Percentiles rank a stretch among this genome's conserved stretches.
phyloP scores from a whole-genome alignment of 495 filamentous ascomycete species.

The Astrothelium subdiscretum region DNA sequence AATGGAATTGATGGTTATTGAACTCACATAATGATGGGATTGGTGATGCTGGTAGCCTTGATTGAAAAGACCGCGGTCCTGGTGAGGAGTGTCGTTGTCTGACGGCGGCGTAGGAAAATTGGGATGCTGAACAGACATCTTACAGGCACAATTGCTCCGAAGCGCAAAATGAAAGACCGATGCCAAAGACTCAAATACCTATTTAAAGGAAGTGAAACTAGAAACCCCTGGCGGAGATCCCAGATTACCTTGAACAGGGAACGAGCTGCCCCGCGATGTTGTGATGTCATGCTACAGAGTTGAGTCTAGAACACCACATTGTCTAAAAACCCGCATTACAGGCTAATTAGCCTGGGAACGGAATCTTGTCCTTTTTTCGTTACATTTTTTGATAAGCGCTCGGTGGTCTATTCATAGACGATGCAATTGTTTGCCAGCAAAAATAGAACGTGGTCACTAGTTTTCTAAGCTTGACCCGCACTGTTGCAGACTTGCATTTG shows the following conservation, averaged over 20 bases:
- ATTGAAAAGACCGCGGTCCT: constrained; percentile 12
- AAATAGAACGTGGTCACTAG: too few relatives aligned
- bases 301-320: too few relatives aligned
- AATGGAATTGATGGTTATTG: background rate
- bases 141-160: background rate
- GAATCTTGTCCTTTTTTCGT: too few relatives aligned
- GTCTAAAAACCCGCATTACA: too few relatives aligned
- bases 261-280: background rate
- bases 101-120: constrained; percentile 6
- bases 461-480: constrained; percentile 42
- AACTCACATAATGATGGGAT: constrained; percentile 7
- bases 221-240: background rate
- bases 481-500: constrained; percentile 61
- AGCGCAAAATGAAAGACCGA: background rate
- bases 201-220: too few relatives aligned
- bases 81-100: constrained; percentile 8
- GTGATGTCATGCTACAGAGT: background rate
- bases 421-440: too few relatives aligned
- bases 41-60: constrained; percentile 7
- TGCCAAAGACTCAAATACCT: too few relatives aligned
- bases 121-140: constrained; percentile 9
- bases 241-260: background rate
- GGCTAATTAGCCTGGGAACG: too few relatives aligned
- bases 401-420: too few relatives aligned
- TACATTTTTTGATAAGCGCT: too few relatives aligned